Percentiles rank a stretch among this genome's conserved stretches.
phyloP scores from a whole-genome alignment of 1,284 basidiomycete species.

The Boletellus deceptivus region DNA sequence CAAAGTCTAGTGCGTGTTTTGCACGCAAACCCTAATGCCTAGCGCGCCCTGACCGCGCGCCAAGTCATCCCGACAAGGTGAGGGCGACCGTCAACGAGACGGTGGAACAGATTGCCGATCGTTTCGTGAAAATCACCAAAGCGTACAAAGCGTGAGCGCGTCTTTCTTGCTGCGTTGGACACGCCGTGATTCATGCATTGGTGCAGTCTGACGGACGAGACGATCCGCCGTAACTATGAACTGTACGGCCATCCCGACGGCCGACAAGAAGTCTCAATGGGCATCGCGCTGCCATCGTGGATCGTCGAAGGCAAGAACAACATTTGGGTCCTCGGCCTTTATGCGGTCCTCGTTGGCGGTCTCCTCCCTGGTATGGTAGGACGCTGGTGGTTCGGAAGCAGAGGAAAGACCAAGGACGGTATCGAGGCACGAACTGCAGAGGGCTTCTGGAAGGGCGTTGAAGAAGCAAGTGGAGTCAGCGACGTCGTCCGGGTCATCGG shows the following conservation, averaged over 20 bases:
- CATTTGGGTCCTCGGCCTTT: conserved; percentile 85
- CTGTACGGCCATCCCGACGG: conserved; percentile 97
- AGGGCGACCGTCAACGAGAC: conserved; percentile 83
- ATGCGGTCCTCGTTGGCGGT: conserved; percentile 86
- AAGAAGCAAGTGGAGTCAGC: conserved; percentile 76
- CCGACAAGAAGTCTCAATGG: conserved; percentile 91
- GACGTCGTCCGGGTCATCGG: conserved; percentile 78
- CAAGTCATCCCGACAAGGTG: conserved; percentile 96
- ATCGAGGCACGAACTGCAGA: conserved; percentile 84
- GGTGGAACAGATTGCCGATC: conserved; percentile 82
- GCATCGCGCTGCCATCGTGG: conserved; percentile 95
- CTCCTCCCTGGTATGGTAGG: conserved; percentile 77
- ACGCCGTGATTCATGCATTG: background rate
- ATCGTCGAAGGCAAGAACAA: conserved; percentile 92
- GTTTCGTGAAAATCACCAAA: conserved; percentile 94
- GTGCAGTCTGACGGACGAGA: conserved; percentile 85
- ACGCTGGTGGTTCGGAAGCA: conserved; percentile 97
- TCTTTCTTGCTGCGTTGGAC: background rate
- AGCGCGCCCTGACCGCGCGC: conserved; percentile 7
- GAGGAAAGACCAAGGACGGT: conserved; percentile 91
- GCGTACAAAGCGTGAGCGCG: conserved; percentile 88
- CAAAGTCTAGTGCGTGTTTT: conserved; percentile 68
- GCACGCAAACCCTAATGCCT: background rate
- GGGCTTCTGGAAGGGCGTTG: conserved; percentile 84
- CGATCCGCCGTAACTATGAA: conserved; percentile 88